phyloP scores from a whole-genome alignment of 768 basidiomycete species.

The Pleurotus platypus region DNA sequence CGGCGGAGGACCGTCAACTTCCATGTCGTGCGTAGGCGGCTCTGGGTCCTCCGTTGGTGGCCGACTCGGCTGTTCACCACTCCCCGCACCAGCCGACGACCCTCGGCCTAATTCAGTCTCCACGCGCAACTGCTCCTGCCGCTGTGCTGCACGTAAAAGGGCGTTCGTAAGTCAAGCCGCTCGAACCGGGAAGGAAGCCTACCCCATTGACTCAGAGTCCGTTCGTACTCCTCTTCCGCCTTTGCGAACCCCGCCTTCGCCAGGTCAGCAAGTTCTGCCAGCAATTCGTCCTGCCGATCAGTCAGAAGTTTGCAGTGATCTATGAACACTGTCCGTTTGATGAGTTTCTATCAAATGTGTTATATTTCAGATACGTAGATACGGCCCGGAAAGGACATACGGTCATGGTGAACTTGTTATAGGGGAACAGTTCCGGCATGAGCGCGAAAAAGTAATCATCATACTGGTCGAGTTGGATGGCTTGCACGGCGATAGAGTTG shows the following conservation, averaged over 20 bases:
- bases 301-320: conserved; percentile 68
- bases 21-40: conserved; percentile 21
- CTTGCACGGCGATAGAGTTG: conserved; percentile 66
- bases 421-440: conserved; percentile 86
- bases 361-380: too few relatives aligned
- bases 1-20: conserved; percentile 24
- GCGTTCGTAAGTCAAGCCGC: neutral
- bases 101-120: conserved; percentile 27
- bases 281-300: conserved; percentile 63
- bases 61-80: conserved; percentile 26
- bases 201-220: conserved; percentile 69
- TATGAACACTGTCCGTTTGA: conserved; percentile 81
- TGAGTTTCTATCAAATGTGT: conserved; percentile 66
- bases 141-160: conserved; percentile 31
- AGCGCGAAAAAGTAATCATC: conserved; percentile 89
- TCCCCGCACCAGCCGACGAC: conserved; percentile 20
- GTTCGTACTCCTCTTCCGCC: conserved; percentile 77
- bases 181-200: conserved; percentile 15
- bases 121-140: conserved; percentile 51
- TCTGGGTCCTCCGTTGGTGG: conserved; percentile 39
- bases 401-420: conserved; percentile 94
- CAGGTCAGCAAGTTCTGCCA: conserved; percentile 57
- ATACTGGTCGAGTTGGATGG: conserved; percentile 83
- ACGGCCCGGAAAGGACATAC: conserved; percentile 34
- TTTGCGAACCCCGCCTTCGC: conserved; percentile 65